These are phyloP conservation scores for Trifolium dubium DNA, from an alignment of 306 rosid genomes.

Conservation along the genomic window DNA sequence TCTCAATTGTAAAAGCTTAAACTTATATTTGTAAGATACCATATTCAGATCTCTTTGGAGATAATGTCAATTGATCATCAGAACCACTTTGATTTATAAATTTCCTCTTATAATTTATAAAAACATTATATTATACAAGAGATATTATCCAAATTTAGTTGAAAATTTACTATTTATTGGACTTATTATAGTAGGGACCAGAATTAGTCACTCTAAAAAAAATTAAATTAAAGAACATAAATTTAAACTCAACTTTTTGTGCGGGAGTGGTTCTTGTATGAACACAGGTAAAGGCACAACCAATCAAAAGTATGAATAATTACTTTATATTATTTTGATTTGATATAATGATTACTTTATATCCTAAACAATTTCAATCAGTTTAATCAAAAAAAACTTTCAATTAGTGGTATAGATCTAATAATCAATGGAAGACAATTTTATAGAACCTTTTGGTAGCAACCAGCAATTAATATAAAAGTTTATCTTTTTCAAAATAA, in stretches of 20 bases:
- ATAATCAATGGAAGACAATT: background rate
- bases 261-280: background rate
- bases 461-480: background rate
- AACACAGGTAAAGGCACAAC: background rate
- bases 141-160: background rate
- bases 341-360: background rate
- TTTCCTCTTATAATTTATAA: no score
- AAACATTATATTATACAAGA: background rate
- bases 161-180: background rate
- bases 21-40: no score
- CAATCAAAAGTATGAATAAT: background rate
- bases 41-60: no score
- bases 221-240: background rate
- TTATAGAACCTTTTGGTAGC: conserved; percentile 1
- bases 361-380: background rate
- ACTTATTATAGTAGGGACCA: background rate
- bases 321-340: no score
- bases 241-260: background rate
- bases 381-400: background rate
- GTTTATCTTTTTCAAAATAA: background rate
- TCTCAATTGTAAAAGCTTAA: no score
- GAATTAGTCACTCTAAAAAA: background rate
- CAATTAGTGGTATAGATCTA: conserved; percentile 7
- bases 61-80: no score
- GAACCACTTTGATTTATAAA: no score